Percentiles rank a stretch among this genome's conserved stretches.
phyloP scores from a whole-genome alignment of 768 basidiomycete genomes.

The Suillus tomentosus region DNA sequence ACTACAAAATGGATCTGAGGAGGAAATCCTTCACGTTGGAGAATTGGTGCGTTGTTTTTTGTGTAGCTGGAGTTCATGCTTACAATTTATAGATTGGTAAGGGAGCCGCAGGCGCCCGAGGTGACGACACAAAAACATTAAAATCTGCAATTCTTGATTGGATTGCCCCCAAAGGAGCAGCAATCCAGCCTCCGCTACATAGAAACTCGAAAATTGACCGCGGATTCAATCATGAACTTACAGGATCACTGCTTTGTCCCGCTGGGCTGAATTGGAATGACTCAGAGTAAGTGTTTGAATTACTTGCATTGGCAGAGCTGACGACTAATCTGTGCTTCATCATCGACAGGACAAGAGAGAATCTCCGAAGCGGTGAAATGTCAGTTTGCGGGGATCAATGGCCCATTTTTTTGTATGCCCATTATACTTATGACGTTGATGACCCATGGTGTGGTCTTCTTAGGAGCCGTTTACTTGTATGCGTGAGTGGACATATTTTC shows the following conservation, averaged over 20 bases:
- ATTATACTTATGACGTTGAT: slow-evolving; percentile 21
- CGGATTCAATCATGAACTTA: background rate
- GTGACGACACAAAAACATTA: background rate
- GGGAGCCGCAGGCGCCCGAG: background rate
- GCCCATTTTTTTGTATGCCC: slow-evolving; percentile 24
- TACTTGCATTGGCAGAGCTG: background rate
- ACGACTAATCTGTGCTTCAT: background rate
- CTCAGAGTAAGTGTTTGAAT: slow-evolving; percentile 12
- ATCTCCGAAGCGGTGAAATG: slow-evolving; percentile 17
- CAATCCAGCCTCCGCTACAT: background rate
- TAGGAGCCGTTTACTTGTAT: slow-evolving; percentile 22
- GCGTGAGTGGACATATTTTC: slow-evolving; percentile 12
- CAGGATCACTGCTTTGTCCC: background rate
- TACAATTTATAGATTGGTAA: background rate
- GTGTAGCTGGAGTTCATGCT: background rate
- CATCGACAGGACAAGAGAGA: background rate
- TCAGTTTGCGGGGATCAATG: slow-evolving; percentile 24
- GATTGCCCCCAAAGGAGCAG: background rate
- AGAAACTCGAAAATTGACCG: background rate
- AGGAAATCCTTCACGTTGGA: background rate
- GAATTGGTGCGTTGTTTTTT: background rate
- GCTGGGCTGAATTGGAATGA: slow-evolving; percentile 22
- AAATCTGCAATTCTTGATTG: background rate
- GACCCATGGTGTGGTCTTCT: slow-evolving; percentile 32
- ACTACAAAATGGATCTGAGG: background rate